Evolutionary conservation across 208 protist species (phyloP).

Genomic region (Vickermania spadyakhi): DNA sequence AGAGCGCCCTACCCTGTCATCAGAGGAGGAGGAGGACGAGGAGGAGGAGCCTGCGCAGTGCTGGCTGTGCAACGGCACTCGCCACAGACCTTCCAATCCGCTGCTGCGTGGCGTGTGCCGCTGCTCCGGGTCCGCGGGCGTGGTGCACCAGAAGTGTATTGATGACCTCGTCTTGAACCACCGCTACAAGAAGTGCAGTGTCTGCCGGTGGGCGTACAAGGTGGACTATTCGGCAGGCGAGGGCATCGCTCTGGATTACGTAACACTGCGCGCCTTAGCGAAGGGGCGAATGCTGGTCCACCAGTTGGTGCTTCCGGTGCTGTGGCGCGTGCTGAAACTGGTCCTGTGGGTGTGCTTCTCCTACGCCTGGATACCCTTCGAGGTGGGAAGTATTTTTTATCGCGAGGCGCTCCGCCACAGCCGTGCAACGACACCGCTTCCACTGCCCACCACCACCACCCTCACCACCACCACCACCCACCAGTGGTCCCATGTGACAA

Average conservation of each 20-base stretch:
- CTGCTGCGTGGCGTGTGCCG: not conserved
- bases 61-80: not conserved
- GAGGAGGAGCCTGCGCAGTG: not conserved
- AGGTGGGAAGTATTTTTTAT: not conserved
- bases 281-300: not conserved
- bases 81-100: not conserved
- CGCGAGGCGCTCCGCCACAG: not conserved
- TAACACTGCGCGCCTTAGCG: not conserved
- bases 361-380: not conserved
- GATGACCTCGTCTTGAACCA: not conserved
- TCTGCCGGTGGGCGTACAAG: not conserved
- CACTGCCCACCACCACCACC: too few relatives aligned
- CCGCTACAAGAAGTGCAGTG: not conserved
- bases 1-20: not conserved
- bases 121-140: not conserved
- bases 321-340: not conserved
- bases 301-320: not conserved
- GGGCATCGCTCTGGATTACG: not conserved
- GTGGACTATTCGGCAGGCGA: not conserved
- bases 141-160: slow-evolving; percentile 4
- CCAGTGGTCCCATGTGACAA: too few relatives aligned
- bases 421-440: too few relatives aligned
- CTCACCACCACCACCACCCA: too few relatives aligned
- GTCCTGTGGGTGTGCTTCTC: slow-evolving; percentile 1
- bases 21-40: too few relatives aligned